Evolutionary conservation across 441 rosid genomes (phyloP), one percentile per base, ranked within the genome.

Genomic region (Hypseocharis bilobata): DNA sequence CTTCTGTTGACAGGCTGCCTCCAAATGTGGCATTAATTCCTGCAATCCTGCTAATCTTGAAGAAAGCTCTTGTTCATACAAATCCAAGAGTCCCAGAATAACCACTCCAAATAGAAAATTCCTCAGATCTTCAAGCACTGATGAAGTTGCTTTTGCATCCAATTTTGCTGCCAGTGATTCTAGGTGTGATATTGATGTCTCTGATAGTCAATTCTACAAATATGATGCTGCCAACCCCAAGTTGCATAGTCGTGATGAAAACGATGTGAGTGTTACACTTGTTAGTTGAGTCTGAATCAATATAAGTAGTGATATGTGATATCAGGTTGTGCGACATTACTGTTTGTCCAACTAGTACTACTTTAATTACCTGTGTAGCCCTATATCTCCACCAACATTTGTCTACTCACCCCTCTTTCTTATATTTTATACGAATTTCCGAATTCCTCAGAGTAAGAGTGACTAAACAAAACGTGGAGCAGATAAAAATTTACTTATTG

Each of bases 11-110:
- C 80, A 87, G 88, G 83, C 74, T 73, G 38, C 63, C 44, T 75
- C 82, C 58, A 81, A 82, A 60, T 69, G 75, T 71, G 76, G 63
- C 6, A 69, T 58, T 74, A 80, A 75, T 63, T 76, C 73, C 42
- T 74, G 70, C 65, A 75, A 66, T 71, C 83, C 74, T 47, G 71
- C 73, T 60, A 83, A 81, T 74, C 56, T 81, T 73, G 89, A 91
- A 80, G 91, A 93, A 75, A 85, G 84, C 76, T 76, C 81, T 56
- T 76, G 84, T 77, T 85, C 96, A 44, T 49, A 68, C 81, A 84
- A 83, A 70, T 74, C 82, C 36, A 57, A 38, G 59, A 74, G 76
- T 81, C 76, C 78, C 72, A 72, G 65, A 66, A 59, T 67, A 75
- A 73, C 56, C 19, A 72, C 71, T 76, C 70, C 74, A 70, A 73